A percentile compares a stretch with the other conserved stretches of the same genome.
These are phyloP conservation scores for Cercophora scortea DNA, from an alignment of 495 filamentous ascomycete species.

Conservation along the genomic window DNA sequence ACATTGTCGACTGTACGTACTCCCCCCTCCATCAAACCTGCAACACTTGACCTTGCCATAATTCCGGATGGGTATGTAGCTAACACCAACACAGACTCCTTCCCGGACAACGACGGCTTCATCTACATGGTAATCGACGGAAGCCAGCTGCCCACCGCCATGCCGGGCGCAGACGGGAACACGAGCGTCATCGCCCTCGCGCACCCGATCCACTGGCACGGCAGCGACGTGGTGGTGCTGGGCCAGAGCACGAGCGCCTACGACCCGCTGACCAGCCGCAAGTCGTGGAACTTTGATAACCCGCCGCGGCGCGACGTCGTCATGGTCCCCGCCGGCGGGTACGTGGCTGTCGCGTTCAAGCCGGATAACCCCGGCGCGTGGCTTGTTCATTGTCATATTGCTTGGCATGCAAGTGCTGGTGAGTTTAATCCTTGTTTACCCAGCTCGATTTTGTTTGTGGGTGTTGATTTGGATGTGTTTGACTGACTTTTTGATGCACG, in stretches of 20 bases:
- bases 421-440: too few relatives aligned
- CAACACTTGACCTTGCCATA: too few relatives aligned
- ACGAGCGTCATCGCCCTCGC: background rate
- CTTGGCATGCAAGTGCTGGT: slow-evolving; percentile 4
- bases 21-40: background rate
- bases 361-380: slow-evolving; percentile 42
- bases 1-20: background rate
- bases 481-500: too few relatives aligned
- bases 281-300: slow-evolving; percentile 28
- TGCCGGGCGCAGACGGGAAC: background rate
- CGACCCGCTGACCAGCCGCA: slow-evolving; percentile 10
- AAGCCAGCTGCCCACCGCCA: background rate
- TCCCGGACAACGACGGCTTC: background rate
- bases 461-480: too few relatives aligned
- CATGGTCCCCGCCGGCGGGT: slow-evolving; percentile 29
- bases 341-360: slow-evolving; percentile 42
- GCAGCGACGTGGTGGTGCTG: slow-evolving; percentile 52
- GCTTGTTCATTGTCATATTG: slow-evolving; percentile 16
- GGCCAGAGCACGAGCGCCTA: slow-evolving; percentile 22
- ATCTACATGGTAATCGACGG: slow-evolving; percentile 8
- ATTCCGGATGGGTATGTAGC: too few relatives aligned
- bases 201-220: slow-evolving; percentile 30
- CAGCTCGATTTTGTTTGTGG: too few relatives aligned
- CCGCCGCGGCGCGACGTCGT: slow-evolving; percentile 50
- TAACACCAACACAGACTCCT: background rate